A percentile compares a stretch with the other conserved stretches of the same genome.
Evolutionary conservation across 2,329 filamentous ascomycete species (phyloP).

Genomic region (Neurospora sp.): DNA sequence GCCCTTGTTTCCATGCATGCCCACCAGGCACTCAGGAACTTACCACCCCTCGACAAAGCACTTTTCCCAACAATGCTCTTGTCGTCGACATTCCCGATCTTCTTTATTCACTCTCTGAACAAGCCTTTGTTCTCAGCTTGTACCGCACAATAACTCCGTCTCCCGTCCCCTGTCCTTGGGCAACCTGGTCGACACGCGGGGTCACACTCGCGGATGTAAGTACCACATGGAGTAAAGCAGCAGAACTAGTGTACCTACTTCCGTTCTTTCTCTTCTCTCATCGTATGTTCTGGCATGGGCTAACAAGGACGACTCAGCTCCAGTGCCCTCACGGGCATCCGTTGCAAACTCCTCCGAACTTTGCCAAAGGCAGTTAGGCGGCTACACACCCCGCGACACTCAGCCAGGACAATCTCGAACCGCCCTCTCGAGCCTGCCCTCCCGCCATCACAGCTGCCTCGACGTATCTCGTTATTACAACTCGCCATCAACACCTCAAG

Average conservation of each 20-base stretch:
- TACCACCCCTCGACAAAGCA: not conserved
- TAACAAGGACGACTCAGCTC: not conserved
- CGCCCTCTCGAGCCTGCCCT: no score
- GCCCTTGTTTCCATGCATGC: not conserved
- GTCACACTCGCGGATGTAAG: not conserved
- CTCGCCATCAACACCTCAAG: not conserved
- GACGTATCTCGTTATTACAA: not conserved
- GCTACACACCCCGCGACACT: not conserved
- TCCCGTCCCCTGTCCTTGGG: not conserved
- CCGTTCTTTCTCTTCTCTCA: not conserved
- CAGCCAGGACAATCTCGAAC: no score
- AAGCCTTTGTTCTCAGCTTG: no score
- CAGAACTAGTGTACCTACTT: not conserved
- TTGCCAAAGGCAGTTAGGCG: not conserved
- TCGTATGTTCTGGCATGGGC: not conserved
- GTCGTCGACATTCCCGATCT: not conserved
- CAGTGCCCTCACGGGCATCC: not conserved
- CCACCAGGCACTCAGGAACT: not conserved
- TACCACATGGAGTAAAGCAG: not conserved
- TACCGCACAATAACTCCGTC: not conserved
- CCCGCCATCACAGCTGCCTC: not conserved
- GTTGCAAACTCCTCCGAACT: not conserved
- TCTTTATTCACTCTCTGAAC: no score
- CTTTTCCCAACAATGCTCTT: not conserved
- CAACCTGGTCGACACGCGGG: not conserved